Conservation (phyloP, 2,329 filamentous ascomycete species). For the Pseudofabraea citricarpa region DNA sequence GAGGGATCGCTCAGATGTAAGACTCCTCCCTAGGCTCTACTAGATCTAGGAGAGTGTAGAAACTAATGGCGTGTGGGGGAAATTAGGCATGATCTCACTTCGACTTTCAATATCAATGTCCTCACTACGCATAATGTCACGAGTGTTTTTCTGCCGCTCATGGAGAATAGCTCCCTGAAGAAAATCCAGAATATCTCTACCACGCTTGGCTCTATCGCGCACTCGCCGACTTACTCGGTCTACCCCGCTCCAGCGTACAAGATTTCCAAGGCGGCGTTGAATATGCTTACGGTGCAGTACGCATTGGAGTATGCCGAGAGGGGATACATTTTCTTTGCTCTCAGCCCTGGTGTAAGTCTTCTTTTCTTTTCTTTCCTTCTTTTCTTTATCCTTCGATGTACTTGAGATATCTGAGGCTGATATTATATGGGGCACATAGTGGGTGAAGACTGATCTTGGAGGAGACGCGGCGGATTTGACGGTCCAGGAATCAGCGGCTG, state of each 20-base stretch:
- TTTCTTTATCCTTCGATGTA: too few species aligned
- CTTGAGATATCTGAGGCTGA: too few species aligned
- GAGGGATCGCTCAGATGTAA: too few species aligned
- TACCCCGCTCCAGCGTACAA: slow-evolving; percentile 36
- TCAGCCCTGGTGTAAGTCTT: slow-evolving; percentile 42
- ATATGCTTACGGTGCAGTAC: slow-evolving; percentile 40
- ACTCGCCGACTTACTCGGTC: slow-evolving; percentile 27
- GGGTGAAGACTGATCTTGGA: slow-evolving; percentile 39
- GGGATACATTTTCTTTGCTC: slow-evolving; percentile 35
- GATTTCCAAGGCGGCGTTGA: slow-evolving; percentile 41
- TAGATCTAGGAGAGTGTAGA: too few species aligned
- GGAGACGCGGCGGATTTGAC: slow-evolving; percentile 33
- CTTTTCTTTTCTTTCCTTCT: too few species aligned
- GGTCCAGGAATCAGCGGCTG: slow-evolving; percentile 30
- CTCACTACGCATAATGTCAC: slow-evolving; percentile 3
- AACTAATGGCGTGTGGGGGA: too few species aligned
- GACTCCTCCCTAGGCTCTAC: too few species aligned
- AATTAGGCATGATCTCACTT: background rate
- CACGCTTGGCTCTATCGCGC: slow-evolving; percentile 14
- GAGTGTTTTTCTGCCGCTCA: background rate
- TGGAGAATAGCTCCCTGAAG: background rate
- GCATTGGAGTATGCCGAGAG: slow-evolving; percentile 28
- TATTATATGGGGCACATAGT: too few species aligned
- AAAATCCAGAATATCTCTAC: background rate
- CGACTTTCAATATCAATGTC: background rate